phyloP scores from a whole-genome alignment of 2,329 filamentous ascomycete genomes.

The Cordyceps militaris region DNA sequence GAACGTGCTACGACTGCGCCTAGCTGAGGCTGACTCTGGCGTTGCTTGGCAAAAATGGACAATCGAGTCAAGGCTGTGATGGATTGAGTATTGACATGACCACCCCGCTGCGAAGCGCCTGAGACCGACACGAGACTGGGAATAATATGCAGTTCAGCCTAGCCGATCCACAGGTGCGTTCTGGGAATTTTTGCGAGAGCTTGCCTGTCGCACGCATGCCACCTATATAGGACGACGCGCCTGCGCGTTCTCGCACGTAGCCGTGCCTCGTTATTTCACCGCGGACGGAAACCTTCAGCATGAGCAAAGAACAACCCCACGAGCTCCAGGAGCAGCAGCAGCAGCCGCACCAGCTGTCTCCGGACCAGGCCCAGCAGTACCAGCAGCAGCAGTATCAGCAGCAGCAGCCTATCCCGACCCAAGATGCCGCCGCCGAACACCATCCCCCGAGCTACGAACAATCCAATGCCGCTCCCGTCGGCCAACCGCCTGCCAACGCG shows the following conservation, averaged over 20 bases:
- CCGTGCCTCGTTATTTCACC: not conserved
- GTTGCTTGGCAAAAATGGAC: not conserved
- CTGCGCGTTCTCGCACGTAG: not conserved
- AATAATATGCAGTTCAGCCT: not conserved
- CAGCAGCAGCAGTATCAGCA: not conserved
- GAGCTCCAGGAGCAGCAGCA: not conserved
- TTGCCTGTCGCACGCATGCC: not conserved
- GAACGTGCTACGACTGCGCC: not conserved
- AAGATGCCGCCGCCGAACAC: not conserved
- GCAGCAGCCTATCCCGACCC: not conserved
- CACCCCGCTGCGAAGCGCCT: not conserved
- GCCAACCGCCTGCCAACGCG: not conserved
- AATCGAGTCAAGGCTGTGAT: not conserved
- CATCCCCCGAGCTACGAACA: conserved; percentile 1
- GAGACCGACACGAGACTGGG: not conserved
- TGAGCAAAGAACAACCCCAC: conserved; percentile 2
- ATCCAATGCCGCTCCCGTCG: not conserved
- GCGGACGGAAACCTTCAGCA: not conserved
- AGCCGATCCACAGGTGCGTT: not conserved
- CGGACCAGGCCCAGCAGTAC: not conserved
- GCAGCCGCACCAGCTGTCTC: not conserved
- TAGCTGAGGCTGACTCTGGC: not conserved
- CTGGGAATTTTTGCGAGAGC: not conserved
- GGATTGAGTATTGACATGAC: not conserved
- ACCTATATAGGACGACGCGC: not conserved